A percentile compares a stretch with the other conserved stretches of the same genome.
phyloP scores from a whole-genome alignment of 148 eudicot genomes.

The Linanthus parryae region DNA sequence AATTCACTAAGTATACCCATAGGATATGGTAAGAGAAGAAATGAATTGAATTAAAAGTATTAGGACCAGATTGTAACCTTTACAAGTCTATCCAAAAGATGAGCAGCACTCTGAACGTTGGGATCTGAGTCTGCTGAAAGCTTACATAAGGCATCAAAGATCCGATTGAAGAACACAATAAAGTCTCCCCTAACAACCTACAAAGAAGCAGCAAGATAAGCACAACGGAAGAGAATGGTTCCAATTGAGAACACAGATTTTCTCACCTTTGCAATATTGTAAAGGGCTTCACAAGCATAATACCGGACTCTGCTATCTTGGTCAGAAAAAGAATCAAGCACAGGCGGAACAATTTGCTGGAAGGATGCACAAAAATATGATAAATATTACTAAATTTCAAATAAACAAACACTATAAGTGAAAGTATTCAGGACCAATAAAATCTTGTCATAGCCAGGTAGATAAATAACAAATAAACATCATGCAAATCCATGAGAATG shows the following conservation, averaged over 20 bases:
- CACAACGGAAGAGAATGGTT: conserved; percentile 1
- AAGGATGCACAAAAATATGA: conserved; percentile 12
- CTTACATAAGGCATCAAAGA: conserved; percentile 94
- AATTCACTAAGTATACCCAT: conserved; percentile 13
- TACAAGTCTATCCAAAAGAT: conserved; percentile 95
- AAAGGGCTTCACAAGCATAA: conserved; percentile 98
- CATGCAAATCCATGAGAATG: too few species aligned
- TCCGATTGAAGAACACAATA: conserved; percentile 87
- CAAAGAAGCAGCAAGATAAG: conserved; percentile 28
- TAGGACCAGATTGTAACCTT: conserved; percentile 66
- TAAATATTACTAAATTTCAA: background rate
- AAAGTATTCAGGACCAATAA: too few species aligned
- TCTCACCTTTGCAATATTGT: conserved; percentile 94
- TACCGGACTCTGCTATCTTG: conserved; percentile 98
- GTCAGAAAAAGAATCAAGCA: conserved; percentile 75
- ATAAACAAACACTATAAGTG: background rate
- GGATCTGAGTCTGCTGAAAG: conserved; percentile 96
- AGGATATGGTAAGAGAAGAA: conserved; percentile 1
- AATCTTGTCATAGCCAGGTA: too few species aligned
- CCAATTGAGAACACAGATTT: conserved; percentile 1
- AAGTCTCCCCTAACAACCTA: conserved; percentile 99
- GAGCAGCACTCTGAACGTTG: conserved; percentile 99
- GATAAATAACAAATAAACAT: too few species aligned
- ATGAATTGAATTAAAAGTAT: background rate
- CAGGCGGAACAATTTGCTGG: conserved; percentile 97